Evolutionary conservation across 148 eudicot species (phyloP).

Genomic region (Rhododendron williamsianum): DNA sequence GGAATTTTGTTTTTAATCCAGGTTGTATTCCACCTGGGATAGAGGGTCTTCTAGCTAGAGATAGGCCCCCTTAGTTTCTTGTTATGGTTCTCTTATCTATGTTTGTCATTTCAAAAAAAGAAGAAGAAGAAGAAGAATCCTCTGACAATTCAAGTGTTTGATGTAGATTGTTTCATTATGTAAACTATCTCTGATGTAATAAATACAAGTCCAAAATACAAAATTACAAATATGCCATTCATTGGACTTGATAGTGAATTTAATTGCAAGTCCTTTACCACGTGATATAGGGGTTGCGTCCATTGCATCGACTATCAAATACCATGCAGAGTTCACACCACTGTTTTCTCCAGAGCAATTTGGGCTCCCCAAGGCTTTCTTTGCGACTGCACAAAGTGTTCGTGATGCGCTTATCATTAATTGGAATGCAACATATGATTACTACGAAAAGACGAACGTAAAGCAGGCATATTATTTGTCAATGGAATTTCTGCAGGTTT

Average conservation of each 20-base stretch:
- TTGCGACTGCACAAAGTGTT: conserved; percentile 91
- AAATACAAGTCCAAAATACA: no score
- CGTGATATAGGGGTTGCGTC: conserved; percentile 30
- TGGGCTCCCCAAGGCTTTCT: conserved; percentile 78
- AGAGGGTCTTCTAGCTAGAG: no score
- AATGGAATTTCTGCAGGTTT: conserved; percentile 96
- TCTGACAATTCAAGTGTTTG: neutral
- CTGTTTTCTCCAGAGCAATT: conserved; percentile 64
- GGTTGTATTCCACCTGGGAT: no score
- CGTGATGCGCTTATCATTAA: conserved; percentile 74
- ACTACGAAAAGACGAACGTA: conserved; percentile 65
- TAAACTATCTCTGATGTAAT: neutral
- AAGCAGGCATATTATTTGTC: conserved; percentile 95
- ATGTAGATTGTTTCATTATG: neutral
- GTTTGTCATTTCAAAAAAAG: no score
- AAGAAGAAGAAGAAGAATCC: neutral
- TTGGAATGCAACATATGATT: conserved; percentile 87
- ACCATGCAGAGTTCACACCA: conserved; percentile 89
- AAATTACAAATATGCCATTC: no score
- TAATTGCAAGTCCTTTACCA: neutral
- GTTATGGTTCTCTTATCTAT: no score
- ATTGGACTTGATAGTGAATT: neutral
- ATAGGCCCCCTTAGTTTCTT: no score
- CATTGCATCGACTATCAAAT: conserved; percentile 62
- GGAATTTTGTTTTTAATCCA: no score